These are phyloP conservation scores for Lentinula guzmanii DNA, from an alignment of 768 basidiomycete species.

Conservation along the genomic window DNA sequence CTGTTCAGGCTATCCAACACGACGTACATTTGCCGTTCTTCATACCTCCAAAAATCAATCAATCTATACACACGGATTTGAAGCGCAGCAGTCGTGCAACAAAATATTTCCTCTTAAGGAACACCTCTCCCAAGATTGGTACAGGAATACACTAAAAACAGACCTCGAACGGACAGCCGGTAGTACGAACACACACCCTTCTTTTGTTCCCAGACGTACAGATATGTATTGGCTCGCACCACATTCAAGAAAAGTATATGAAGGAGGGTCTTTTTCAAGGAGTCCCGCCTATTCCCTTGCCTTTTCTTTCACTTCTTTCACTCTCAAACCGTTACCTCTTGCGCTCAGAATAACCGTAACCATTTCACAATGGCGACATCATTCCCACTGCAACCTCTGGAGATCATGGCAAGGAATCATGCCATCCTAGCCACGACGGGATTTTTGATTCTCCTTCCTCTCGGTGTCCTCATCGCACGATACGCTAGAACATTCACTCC, in stretches of 20 bases:
- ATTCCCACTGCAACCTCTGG: slow-evolving; percentile 20
- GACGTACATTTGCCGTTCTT: not conserved
- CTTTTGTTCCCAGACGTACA: not conserved
- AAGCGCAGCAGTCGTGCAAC: not conserved
- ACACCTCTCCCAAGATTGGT: not conserved
- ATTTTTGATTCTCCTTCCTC: slow-evolving; percentile 51
- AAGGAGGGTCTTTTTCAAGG: not conserved
- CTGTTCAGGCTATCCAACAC: not conserved
- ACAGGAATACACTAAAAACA: not conserved
- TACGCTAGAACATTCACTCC: slow-evolving; percentile 46
- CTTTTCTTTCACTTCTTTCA: not conserved
- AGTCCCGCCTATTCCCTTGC: not conserved
- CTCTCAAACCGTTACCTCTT: not conserved
- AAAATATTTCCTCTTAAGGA: not conserved
- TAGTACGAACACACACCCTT: not conserved
- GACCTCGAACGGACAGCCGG: not conserved
- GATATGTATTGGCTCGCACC: not conserved
- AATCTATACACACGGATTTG: not conserved
- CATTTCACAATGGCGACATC: not conserved
- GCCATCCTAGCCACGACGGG: slow-evolving; percentile 46
- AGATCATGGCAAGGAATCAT: slow-evolving; percentile 37
- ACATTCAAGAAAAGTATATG: not conserved
- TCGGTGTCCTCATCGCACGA: slow-evolving; percentile 51
- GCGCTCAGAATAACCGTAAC: not conserved
- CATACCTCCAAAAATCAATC: not conserved